Evolutionary conservation across 345 rosid species (phyloP).

Genomic region (Moricandia arvensis): DNA sequence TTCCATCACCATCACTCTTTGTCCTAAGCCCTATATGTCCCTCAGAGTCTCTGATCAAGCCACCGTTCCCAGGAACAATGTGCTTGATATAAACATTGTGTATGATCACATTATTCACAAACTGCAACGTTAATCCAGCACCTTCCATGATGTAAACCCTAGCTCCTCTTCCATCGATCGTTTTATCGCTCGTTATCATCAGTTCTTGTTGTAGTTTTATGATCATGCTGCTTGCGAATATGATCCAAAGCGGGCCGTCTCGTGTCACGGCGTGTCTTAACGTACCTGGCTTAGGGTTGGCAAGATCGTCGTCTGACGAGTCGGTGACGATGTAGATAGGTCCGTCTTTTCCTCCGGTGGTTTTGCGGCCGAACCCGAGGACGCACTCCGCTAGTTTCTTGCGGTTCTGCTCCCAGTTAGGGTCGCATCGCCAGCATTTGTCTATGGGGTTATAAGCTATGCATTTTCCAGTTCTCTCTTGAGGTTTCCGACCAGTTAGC

Average conservation of each 20-base stretch:
- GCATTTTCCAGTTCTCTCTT: conserved; percentile 38
- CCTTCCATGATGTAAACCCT: conserved; percentile 59
- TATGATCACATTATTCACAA: conserved; percentile 65
- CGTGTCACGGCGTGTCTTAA: conserved; percentile 72
- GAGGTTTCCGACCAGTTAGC: conserved; percentile 13
- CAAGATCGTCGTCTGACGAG: conserved; percentile 47
- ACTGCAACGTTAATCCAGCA: conserved; percentile 63
- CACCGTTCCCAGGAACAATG: conserved; percentile 45
- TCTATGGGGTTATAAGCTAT: conserved; percentile 58
- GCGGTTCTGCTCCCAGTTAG: conserved; percentile 50
- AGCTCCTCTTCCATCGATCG: conserved; percentile 77
- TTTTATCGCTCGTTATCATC: conserved; percentile 51
- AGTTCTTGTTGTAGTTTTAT: conserved; percentile 64
- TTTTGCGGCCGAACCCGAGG: conserved; percentile 66
- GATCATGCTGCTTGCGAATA: conserved; percentile 57
- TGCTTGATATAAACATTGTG: conserved; percentile 59
- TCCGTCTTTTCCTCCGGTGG: conserved; percentile 65
- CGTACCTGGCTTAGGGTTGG: conserved; percentile 67
- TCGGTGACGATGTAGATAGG: conserved; percentile 57
- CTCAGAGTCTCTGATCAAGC: conserved; percentile 63
- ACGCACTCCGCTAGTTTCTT: conserved; percentile 59
- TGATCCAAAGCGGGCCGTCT: conserved; percentile 71
- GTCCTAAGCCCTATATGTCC: conserved; percentile 56
- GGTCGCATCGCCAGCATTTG: conserved; percentile 60
- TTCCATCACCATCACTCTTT: conserved; percentile 62